Conservation (phyloP, 2,329 filamentous ascomycete species). For the Fusarium pilosicola region DNA sequence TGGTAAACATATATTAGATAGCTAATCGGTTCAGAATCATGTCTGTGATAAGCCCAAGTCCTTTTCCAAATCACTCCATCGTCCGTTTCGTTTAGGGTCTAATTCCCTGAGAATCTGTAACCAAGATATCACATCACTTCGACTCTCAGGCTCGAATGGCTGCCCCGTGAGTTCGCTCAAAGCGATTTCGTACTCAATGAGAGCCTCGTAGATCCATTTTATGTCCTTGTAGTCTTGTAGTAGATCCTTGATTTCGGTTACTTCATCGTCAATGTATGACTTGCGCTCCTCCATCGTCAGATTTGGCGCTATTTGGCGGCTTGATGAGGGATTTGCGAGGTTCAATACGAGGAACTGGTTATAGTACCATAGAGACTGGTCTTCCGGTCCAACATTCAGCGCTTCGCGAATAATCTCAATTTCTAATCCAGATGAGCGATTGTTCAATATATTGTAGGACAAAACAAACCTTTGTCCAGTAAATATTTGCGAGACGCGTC, state of each 20-base stretch:
- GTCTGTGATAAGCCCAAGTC: conserved; percentile 42
- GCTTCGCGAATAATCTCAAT: conserved; percentile 79
- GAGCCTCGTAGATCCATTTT: conserved; percentile 90
- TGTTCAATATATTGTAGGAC: neutral
- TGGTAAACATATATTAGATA: neutral
- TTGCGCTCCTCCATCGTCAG: conserved; percentile 70
- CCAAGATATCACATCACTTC: conserved; percentile 64
- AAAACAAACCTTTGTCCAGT: conserved; percentile 71
- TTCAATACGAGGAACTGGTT: conserved; percentile 87
- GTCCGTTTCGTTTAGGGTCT: conserved; percentile 77
- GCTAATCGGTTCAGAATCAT: neutral
- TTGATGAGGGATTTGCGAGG: conserved; percentile 61
- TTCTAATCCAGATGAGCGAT: conserved; percentile 60
- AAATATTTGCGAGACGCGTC: conserved; percentile 72
- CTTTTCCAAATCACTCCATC: conserved; percentile 78
- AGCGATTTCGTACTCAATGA: conserved; percentile 77
- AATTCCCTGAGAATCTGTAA: conserved; percentile 72
- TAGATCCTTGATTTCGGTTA: conserved; percentile 76
- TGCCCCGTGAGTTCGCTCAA: conserved; percentile 64
- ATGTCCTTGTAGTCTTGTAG: conserved; percentile 66
- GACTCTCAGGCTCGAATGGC: conserved; percentile 52
- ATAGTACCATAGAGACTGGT: conserved; percentile 98
- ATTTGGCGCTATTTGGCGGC: conserved; percentile 70
- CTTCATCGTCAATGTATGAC: conserved; percentile 74
- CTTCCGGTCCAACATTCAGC: conserved; percentile 88